Evolutionary conservation across 495 filamentous ascomycete genomes (phyloP).

Genomic region (Astrocystis sublimbata): DNA sequence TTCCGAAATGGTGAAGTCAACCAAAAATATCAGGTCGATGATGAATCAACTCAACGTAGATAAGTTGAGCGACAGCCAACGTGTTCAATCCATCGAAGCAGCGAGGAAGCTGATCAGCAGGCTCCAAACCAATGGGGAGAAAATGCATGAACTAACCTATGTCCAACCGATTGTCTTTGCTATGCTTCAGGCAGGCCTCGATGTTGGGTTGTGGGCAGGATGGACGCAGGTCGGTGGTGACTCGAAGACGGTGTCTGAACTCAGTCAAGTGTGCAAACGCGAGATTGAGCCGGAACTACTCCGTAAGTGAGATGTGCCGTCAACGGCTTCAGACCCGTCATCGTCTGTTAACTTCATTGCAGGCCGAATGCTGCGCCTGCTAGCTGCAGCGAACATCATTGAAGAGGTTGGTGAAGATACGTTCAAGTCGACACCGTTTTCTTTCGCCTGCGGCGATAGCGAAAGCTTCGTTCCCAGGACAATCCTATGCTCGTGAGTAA

Average conservation of each 20-base stretch:
- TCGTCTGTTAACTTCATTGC: background rate
- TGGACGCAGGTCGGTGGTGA: slow-evolving; percentile 25
- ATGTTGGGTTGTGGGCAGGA: slow-evolving; percentile 24
- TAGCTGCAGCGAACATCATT: slow-evolving; percentile 22
- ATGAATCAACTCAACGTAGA: slow-evolving; percentile 10
- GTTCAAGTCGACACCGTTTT: slow-evolving; percentile 25
- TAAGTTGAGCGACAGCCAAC: slow-evolving; percentile 19
- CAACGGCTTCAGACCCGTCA: background rate
- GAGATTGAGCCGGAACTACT: slow-evolving; percentile 28
- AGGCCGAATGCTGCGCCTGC: slow-evolving; percentile 28
- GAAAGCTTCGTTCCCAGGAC: slow-evolving; percentile 3
- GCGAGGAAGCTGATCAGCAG: slow-evolving; percentile 24
- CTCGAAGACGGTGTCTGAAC: slow-evolving; percentile 22
- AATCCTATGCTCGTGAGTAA: background rate
- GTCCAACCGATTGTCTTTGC: slow-evolving; percentile 19
- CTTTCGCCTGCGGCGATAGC: slow-evolving; percentile 24
- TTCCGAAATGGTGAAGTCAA: background rate
- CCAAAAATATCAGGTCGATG: background rate
- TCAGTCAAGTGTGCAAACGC: slow-evolving; percentile 17
- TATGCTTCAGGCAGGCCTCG: slow-evolving; percentile 19
- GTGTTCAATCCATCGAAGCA: slow-evolving; percentile 13
- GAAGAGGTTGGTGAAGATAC: slow-evolving; percentile 29
- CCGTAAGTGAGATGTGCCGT: slow-evolving; percentile 20
- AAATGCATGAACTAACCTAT: slow-evolving; percentile 17
- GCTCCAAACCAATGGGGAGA: slow-evolving; percentile 23